phyloP scores from a whole-genome alignment of 306 rosid genomes.

The Castanea sativa region DNA sequence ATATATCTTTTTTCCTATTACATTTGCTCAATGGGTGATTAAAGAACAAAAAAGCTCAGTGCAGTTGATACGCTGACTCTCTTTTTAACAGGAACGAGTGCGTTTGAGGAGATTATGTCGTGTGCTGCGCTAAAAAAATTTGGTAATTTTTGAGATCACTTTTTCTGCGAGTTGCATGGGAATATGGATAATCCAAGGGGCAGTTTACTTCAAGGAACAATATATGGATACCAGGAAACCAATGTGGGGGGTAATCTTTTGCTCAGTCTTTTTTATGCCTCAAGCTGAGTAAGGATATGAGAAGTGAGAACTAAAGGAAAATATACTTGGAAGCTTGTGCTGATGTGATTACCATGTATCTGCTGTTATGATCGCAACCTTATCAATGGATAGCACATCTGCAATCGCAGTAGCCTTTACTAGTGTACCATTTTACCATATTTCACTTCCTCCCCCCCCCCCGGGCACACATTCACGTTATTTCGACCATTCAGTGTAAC shows the following conservation, averaged over 20 bases:
- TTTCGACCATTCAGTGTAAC: not conserved
- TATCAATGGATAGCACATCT: too few species aligned
- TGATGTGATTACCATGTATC: too few species aligned
- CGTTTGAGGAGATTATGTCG: conserved; percentile 79
- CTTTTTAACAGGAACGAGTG: conserved; percentile 64
- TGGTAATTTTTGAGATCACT: not conserved
- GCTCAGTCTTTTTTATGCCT: not conserved
- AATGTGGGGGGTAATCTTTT: not conserved
- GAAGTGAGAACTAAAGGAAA: not conserved
- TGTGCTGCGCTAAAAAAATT: conserved; percentile 39
- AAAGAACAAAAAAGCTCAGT: not conserved
- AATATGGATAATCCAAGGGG: not conserved
- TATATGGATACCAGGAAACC: not conserved
- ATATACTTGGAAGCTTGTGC: not conserved
- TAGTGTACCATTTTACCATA: not conserved
- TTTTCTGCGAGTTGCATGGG: conserved; percentile 1
- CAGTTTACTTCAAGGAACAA: not conserved
- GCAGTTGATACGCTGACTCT: not conserved
- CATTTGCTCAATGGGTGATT: not conserved
- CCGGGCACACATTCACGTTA: not conserved
- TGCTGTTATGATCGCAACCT: too few species aligned
- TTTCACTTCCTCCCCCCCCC: too few species aligned
- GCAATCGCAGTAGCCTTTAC: too few species aligned
- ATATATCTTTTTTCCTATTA: too few species aligned
- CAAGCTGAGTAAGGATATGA: not conserved